Base-by-base conservation (phyloP, 78 protist species). In the Cavenderia fasciculata region DNA sequence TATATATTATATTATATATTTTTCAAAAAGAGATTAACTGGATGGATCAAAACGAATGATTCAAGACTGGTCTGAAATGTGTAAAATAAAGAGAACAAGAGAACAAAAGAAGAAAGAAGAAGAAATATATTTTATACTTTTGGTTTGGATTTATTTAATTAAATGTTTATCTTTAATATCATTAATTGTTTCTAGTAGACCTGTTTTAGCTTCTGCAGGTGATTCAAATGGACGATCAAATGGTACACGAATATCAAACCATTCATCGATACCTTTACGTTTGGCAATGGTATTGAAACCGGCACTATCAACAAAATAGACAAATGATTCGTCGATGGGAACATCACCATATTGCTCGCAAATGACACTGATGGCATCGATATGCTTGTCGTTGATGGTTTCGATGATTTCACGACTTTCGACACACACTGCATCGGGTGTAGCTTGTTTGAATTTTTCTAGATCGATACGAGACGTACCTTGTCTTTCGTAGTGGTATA, bases 231-330 rank as follows among this genome's bases (percentile, higher is more conserved):
- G 46, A 5, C 43, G 25, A 43, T 82, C 90, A 57, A 68, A 82
- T 51, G 90, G 90, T 19, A 82, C 44, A 56, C 90, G 65, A 52
- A 82, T 69, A 43, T 82, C 90, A 19, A 82, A 68, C 90, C 90
- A 82, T 69, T 82, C 90, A 29, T 82, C 78, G 0, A 14, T 31
- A 38, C 52, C 70, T 27, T 56, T 56, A n/a, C 44, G 49, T 36
- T 82, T 82, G 19, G 69, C 90, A 21, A 82, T 82, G 23, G 43
- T 31, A 56, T 82, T 82, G 8, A 82, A 54, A 43, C 90, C 90
- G 23, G 19, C 44, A 36, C 46, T 2, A 33, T 82, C 90, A 5
- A 82, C 61, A 43, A 82, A 82, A 47, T 82, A 82, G 12, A 82
- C 47, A 33, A 82, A 82, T 14, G 43, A 49, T 27, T 49, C 59